phyloP scores from a whole-genome alignment of 768 basidiomycete genomes.

The Royoungia palumana region DNA sequence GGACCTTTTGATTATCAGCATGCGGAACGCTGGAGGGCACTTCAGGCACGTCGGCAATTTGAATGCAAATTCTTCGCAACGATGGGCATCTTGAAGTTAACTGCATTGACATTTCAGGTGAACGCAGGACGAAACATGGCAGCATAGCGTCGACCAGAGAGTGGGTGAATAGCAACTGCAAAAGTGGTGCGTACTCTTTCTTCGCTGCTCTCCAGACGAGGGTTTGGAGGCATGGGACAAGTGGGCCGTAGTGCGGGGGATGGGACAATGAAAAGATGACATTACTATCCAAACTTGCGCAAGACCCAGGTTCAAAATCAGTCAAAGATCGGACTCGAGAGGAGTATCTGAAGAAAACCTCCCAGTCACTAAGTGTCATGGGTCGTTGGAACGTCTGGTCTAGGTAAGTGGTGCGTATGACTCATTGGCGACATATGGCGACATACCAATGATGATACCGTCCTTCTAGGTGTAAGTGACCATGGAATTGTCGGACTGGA shows the following conservation, averaged over 20 bases:
- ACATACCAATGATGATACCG: slow-evolving; percentile 11
- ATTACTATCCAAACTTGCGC: slow-evolving; percentile 12
- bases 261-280: slow-evolving; percentile 25
- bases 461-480: too few relatives aligned
- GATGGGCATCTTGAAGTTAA: slow-evolving; percentile 19
- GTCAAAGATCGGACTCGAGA: slow-evolving; percentile 17
- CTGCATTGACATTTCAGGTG: slow-evolving; percentile 17
- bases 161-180: slow-evolving; percentile 22
- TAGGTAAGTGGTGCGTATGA: slow-evolving; percentile 6
- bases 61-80: slow-evolving; percentile 12
- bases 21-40: too few relatives aligned
- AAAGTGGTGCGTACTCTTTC: slow-evolving; percentile 16
- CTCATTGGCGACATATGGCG: background rate
- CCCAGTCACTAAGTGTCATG: slow-evolving; percentile 29
- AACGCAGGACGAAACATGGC: slow-evolving; percentile 4
- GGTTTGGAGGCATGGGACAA: slow-evolving; percentile 20
- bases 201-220: slow-evolving; percentile 17
- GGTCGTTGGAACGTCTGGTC: slow-evolving; percentile 22
- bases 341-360: slow-evolving; percentile 28
- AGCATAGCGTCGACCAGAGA: slow-evolving; percentile 18
- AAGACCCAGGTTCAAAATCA: background rate
- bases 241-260: slow-evolving; percentile 20
- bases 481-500: too few relatives aligned
- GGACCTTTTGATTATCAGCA: too few relatives aligned
- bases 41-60: too few relatives aligned